Evolutionary conservation across 192 early-diverging fungal species (phyloP).

Genomic region (Linnemannia elongata): DNA sequence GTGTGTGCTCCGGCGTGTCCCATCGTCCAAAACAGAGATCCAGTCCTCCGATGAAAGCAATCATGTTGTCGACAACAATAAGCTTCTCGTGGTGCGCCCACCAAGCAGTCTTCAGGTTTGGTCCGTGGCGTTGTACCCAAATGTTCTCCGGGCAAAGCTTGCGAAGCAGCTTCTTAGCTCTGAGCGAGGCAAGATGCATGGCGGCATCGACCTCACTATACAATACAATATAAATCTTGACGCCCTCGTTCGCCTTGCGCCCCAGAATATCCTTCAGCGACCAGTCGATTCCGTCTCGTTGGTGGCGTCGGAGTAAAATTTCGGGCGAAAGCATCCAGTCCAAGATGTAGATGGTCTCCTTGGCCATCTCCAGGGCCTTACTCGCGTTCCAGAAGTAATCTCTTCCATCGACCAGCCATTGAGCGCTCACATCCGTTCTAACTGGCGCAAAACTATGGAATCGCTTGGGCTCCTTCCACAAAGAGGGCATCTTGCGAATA

Average conservation of each 20-base stretch:
- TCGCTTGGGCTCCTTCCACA: constrained; percentile 71
- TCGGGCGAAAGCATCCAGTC: constrained; percentile 87
- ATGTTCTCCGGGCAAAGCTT: constrained; percentile 78
- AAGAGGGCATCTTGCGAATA: constrained; percentile 63
- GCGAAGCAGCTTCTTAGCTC: constrained; percentile 78
- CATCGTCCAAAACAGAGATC: constrained; percentile 89
- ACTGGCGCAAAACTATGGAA: constrained; percentile 84
- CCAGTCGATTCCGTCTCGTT: constrained; percentile 73
- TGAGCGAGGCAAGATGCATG: constrained; percentile 76
- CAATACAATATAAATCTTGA: constrained; percentile 85
- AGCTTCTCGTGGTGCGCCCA: constrained; percentile 92
- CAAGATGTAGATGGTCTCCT: constrained; percentile 75
- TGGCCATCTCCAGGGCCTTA: constrained; percentile 78
- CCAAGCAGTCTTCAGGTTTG: constrained; percentile 75
- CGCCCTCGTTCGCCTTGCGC: constrained; percentile 85
- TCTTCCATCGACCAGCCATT: constrained; percentile 83
- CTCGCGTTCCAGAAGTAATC: constrained; percentile 81
- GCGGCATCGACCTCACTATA: constrained; percentile 88
- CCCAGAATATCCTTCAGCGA: constrained; percentile 80
- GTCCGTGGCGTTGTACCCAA: constrained; percentile 81
- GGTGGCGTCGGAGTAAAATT: constrained; percentile 77
- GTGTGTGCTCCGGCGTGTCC: constrained; percentile 80
- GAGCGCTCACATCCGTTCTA: constrained; percentile 66
- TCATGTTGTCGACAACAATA: constrained; percentile 79
- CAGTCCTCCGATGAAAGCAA: constrained; percentile 87